Percentiles rank a stretch among this genome's conserved stretches.
These are phyloP conservation scores for Glomus cerebriforme DNA, from an alignment of 192 early-diverging fungal genomes.

Conservation along the genomic window DNA sequence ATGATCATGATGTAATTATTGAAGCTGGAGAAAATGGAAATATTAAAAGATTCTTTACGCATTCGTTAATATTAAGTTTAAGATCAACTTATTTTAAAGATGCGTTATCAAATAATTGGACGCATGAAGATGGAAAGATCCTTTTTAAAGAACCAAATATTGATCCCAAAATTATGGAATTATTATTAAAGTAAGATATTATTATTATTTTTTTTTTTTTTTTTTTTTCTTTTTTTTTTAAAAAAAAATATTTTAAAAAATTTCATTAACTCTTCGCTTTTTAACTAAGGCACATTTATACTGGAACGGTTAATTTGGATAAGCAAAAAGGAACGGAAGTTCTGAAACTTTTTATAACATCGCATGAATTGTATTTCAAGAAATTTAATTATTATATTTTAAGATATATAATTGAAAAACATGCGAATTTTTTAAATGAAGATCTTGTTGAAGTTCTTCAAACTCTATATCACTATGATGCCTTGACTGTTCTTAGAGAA, in stretches of 20 bases:
- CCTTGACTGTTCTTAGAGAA: neutral
- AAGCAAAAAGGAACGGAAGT: neutral
- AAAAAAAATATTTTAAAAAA: no score
- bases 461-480: neutral
- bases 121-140: neutral
- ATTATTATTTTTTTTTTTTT: no score
- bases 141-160: neutral
- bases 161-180: neutral
- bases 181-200: neutral
- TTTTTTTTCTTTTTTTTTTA: neutral
- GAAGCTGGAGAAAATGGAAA: neutral
- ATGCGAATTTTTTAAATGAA: neutral
- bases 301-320: neutral
- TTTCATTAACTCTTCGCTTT: neutral
- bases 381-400: neutral
- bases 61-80: neutral
- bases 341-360: neutral
- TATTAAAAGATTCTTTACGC: neutral
- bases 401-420: neutral
- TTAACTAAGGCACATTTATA: neutral
- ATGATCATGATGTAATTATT: neutral
- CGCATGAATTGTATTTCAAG: neutral
- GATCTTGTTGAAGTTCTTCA: neutral
- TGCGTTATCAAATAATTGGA: neutral
- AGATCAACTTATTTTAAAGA: neutral